These are phyloP conservation scores for Nicotiana attenuata DNA, from an alignment of 257 asterid genomes.

Conservation along the genomic window DNA sequence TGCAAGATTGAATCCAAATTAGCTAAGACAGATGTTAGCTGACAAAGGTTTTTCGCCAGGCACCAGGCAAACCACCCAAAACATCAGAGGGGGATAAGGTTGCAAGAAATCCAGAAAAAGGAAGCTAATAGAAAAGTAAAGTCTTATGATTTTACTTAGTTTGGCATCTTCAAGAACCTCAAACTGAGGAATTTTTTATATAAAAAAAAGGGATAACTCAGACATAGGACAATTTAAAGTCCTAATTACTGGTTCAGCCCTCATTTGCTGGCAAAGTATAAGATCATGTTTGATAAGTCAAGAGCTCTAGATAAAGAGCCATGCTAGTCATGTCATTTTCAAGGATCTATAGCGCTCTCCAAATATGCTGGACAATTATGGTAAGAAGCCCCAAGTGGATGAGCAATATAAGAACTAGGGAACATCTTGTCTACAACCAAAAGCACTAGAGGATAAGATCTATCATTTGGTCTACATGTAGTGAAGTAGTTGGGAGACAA, in stretches of 20 bases:
- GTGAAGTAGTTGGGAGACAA: neutral
- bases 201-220: neutral
- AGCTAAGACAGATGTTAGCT: neutral
- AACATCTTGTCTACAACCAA: neutral
- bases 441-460: neutral
- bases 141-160: neutral
- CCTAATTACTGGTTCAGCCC: neutral
- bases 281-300: constrained; percentile 4
- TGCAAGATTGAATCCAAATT: neutral
- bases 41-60: neutral
- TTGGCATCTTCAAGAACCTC: neutral
- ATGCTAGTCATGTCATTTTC: neutral
- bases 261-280: neutral
- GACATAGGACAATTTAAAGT: neutral
- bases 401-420: neutral
- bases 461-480: neutral
- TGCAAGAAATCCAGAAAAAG: neutral
- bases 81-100: neutral
- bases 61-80: neutral
- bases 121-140: neutral
- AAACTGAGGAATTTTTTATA: neutral
- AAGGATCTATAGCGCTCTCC: neutral
- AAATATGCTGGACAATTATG: neutral
- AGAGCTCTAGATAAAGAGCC: neutral
- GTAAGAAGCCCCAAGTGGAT: neutral